Percentiles rank a stretch among this genome's conserved stretches.
Evolutionary conservation across 805 yeast species (phyloP).

Genomic region (Metschnikowia aberdeeniae): DNA sequence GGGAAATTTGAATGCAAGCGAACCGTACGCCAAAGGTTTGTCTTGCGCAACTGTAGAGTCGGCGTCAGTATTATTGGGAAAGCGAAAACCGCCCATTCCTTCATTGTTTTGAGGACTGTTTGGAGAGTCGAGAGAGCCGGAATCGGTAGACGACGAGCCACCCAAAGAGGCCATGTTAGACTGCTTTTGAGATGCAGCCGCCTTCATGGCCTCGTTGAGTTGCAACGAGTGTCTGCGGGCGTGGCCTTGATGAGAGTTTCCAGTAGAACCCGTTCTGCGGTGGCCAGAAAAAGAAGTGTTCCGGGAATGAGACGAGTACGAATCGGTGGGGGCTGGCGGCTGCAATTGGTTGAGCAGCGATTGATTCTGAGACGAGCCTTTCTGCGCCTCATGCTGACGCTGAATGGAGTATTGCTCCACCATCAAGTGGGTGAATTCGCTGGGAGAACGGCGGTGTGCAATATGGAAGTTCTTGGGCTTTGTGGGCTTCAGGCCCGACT

Average conservation of each 20-base stretch:
- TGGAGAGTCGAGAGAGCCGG: constrained; percentile 14
- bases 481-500: not conserved
- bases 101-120: constrained; percentile 14
- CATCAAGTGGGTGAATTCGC: constrained; percentile 90
- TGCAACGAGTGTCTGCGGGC: constrained; percentile 89
- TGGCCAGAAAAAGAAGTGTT: constrained; percentile 27
- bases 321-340: constrained; percentile 21
- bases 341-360: constrained; percentile 22
- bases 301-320: constrained; percentile 34
- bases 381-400: constrained; percentile 87
- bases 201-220: constrained; percentile 86
- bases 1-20: constrained; percentile 60
- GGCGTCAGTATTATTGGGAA: constrained; percentile 40
- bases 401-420: constrained; percentile 84
- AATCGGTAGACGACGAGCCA: constrained; percentile 5
- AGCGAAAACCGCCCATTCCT: constrained; percentile 43
- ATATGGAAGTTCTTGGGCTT: constrained; percentile 59
- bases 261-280: constrained; percentile 28
- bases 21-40: constrained; percentile 38
- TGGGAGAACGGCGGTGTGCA: constrained; percentile 97
- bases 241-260: constrained; percentile 56
- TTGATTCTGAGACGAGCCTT: constrained; percentile 75
- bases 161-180: constrained; percentile 32
- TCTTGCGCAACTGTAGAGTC: constrained; percentile 21
- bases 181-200: constrained; percentile 86